Evolutionary conservation across 2,329 filamentous ascomycete species (phyloP).

Genomic region (Teratosphaeriaceae sp.): DNA sequence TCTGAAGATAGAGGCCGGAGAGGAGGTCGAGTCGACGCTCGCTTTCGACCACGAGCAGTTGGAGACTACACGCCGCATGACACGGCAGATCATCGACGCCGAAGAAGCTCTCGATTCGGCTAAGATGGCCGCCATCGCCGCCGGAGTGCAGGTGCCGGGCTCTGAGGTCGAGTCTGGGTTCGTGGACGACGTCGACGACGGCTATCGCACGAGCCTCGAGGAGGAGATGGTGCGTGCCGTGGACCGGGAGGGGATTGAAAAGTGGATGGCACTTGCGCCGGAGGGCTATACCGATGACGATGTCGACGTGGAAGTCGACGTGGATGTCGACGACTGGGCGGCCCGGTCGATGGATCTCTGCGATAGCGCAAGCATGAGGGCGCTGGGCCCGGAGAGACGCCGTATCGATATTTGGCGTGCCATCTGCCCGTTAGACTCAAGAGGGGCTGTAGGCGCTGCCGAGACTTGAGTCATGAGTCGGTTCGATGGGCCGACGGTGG

Average conservation of each 20-base stretch:
- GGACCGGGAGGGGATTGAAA: neutral
- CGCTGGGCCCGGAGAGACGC: neutral
- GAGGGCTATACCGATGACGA: neutral
- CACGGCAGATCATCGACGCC: conserved; percentile 1
- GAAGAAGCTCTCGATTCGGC: conserved; percentile 5
- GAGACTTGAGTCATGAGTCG: no score
- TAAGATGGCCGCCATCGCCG: conserved; percentile 5
- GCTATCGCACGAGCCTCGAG: conserved; percentile 6
- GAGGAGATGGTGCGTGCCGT: neutral
- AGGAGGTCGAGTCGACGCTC: conserved; percentile 1
- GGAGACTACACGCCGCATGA: neutral
- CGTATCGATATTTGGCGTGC: conserved; percentile 4
- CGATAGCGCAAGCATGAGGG: conserved; percentile 6
- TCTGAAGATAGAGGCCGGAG: neutral
- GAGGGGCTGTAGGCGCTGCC: no score
- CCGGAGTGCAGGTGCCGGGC: conserved; percentile 3
- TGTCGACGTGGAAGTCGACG: no score
- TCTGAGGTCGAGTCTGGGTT: conserved; percentile 10
- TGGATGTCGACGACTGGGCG: conserved; percentile 9
- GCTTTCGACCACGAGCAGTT: conserved; percentile 2
- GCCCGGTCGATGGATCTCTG: conserved; percentile 2
- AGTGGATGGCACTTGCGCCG: neutral
- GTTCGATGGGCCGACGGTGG: no score
- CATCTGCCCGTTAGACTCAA: neutral
- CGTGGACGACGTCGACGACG: conserved; percentile 8